Percentiles rank a stretch among this genome's conserved stretches.
Conservation (phyloP, 1,139 yeast species). For the Hyphopichia fennica region DNA sequence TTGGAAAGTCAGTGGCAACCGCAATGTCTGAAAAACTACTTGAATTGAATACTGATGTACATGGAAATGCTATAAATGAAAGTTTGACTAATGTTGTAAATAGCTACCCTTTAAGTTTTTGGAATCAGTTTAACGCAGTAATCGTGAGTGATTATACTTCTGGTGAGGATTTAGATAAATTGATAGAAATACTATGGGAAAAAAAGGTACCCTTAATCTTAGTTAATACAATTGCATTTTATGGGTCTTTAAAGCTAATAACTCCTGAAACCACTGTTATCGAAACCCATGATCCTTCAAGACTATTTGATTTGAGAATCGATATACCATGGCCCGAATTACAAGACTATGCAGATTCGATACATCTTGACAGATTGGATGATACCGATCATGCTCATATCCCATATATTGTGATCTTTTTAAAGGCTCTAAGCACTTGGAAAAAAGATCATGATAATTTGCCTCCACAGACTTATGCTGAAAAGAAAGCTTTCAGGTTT, state of each 20-base stretch:
- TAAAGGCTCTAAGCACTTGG: conserved; percentile 56
- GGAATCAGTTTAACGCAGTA: conserved; percentile 57
- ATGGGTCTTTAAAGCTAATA: conserved; percentile 60
- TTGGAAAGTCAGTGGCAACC: conserved; percentile 43
- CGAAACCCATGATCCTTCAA: conserved; percentile 73
- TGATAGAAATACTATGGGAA: conserved; percentile 43
- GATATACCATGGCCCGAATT: conserved; percentile 78
- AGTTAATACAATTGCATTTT: conserved; percentile 61
- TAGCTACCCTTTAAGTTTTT: conserved; percentile 26
- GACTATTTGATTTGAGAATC: conserved; percentile 66
- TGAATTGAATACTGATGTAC: conserved; percentile 64
- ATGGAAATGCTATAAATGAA: conserved; percentile 31
- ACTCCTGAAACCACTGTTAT: conserved; percentile 58
- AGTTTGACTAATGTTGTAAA: conserved; percentile 18
- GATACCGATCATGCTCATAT: conserved; percentile 63
- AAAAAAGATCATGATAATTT: conserved; percentile 24
- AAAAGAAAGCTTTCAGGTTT: conserved; percentile 49
- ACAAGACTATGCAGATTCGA: conserved; percentile 47
- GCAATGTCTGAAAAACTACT: conserved; percentile 41
- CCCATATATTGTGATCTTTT: conserved; percentile 70
- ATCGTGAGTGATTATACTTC: conserved; percentile 40
- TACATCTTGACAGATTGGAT: conserved; percentile 48
- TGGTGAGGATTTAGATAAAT: conserved; percentile 13
- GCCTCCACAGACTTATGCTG: conserved; percentile 46
- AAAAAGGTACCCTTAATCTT: conserved; percentile 54